Evolutionary conservation across 139 green algal genomes (phyloP), one percentile per base, ranked within the genome.

Genomic region (Closterium sp.): DNA sequence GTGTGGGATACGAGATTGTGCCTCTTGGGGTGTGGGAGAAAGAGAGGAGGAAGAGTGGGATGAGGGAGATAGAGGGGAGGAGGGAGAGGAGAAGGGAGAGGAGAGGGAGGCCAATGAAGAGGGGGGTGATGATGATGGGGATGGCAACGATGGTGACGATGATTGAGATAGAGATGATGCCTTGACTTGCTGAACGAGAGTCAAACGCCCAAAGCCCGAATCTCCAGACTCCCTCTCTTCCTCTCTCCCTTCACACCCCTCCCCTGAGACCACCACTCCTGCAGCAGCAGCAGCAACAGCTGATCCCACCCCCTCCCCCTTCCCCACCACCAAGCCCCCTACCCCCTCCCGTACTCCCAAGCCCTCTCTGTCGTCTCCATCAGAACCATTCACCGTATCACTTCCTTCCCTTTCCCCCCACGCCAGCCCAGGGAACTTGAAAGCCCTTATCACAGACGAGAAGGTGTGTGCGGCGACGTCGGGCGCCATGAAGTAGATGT

Each of bases 401-500:
- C 9, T 85, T n/a, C 76, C 76, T 5, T n/a, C 76, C 4, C 25
- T 31, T 7, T n/a, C 76, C 76, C 25, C 76, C 76, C 25, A 85
- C 5, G 76, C 83, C 23, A 86, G 23, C 38, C n/a, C 32, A 2
- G 88, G 88, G 12, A 91, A 91, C 25, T 88, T 88, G 88, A 91
- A 91, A 16, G 33, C 21, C 31, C 38, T 1, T 10, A 55, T 35
- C 43, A 33, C 88, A 3, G 88, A 30, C 1, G 88, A 91, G 32
- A 91, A 91, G 0, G 32, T 21, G 9, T 91, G 32, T 21, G 88
- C 88, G 19, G 88, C 33, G 32, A 86, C 88, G 38, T 91, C 88
- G 25, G 88, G 88, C 12, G 88, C 88, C 88, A 91, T 91, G 69
- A 91, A 91, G 69, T 91, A 91, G 33, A 91, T 91, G 88, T 91